phyloP scores from a whole-genome alignment of 1,284 basidiomycete genomes.

The Athelia sp. region DNA sequence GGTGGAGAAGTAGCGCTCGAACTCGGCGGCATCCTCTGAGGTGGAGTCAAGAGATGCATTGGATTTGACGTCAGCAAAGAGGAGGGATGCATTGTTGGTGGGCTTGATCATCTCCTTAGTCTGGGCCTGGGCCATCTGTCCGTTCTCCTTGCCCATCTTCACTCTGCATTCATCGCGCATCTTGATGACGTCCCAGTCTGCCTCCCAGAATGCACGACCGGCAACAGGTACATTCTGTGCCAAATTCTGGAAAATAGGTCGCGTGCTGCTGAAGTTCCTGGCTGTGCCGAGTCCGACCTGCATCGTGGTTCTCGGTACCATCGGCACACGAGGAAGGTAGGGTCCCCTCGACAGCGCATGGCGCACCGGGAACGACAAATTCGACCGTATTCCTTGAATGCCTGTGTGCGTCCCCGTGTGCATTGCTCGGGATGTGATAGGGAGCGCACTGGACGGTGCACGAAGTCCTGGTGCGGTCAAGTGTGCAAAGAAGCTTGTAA shows the following conservation, averaged over 20 bases:
- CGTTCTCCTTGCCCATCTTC: slow-evolving; percentile 40
- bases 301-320: slow-evolving; percentile 39
- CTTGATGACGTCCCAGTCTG: slow-evolving; percentile 49
- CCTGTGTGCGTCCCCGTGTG: slow-evolving; percentile 33
- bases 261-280: slow-evolving; percentile 63
- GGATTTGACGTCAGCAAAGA: slow-evolving; percentile 2
- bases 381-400: slow-evolving; percentile 35
- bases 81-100: slow-evolving; percentile 16
- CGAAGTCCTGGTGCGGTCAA: slow-evolving; percentile 53
- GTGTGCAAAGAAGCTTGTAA: slow-evolving; percentile 51
- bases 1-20: slow-evolving; percentile 58
- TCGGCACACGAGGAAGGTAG: slow-evolving; percentile 53
- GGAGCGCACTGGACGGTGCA: slow-evolving; percentile 22
- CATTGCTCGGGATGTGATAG: slow-evolving; percentile 31
- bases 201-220: slow-evolving; percentile 63
- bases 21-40: slow-evolving; percentile 29
- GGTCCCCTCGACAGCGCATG: slow-evolving; percentile 39
- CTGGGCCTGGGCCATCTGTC: slow-evolving; percentile 26
- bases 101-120: slow-evolving; percentile 31
- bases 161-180: slow-evolving; percentile 14
- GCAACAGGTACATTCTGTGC: slow-evolving; percentile 71
- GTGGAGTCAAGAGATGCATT: slow-evolving; percentile 5
- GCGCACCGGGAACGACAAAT: slow-evolving; percentile 49
- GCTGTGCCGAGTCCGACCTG: slow-evolving; percentile 71
- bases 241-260: slow-evolving; percentile 72